Evolutionary conservation across 768 basidiomycete species (phyloP), one percentile per base, ranked within the genome.

Genomic region (Sporobolomyces roseus): DNA sequence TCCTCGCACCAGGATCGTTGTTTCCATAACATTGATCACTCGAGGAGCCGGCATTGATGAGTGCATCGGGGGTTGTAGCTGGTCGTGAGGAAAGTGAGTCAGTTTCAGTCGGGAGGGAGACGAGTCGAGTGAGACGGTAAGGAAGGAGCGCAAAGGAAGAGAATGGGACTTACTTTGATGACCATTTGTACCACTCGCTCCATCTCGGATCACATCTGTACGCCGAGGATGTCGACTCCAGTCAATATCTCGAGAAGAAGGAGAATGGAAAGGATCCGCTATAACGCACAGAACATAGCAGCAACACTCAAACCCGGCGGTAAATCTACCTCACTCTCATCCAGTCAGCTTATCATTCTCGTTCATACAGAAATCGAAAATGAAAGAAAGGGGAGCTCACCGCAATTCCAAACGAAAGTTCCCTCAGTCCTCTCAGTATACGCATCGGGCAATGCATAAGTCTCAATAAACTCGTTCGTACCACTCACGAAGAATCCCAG

Each of bases 401-500:
- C 58, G 21, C 58, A 60, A n/a, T 48, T 60, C 58, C 58, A 60
- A n/a, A 60, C 30, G 45, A 60, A 60, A 10, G 43, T 33, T 23
- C 58, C 58, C 2, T 32, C 21, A n/a, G 58, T 60, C 45, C 32
- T 46, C 27, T 30, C 45, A 32, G 12, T n/a, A 32, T 60, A 60
- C 16, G 30, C 30, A 2, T 60, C 43, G 4, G 58, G 58, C 21
- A 60, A 33, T 10, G 27, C 21, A n/a, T 19, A 60, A 8, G 58
- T 60, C 32, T 60, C 58, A 21, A 60, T 48, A 43, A 60, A 60
- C 30, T 4, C 4, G 21, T 60, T 16, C 17, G 58, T 60, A 14
- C 58, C 58, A 14, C 14, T 33, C 17, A 60, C 30, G 45, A 60
- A 60, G 6, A 48, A 48, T 4, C 58, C 58, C 16, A 60, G 45